phyloP scores from a whole-genome alignment of 2,329 filamentous ascomycete species.

The Microcyclospora tardicrescens region DNA sequence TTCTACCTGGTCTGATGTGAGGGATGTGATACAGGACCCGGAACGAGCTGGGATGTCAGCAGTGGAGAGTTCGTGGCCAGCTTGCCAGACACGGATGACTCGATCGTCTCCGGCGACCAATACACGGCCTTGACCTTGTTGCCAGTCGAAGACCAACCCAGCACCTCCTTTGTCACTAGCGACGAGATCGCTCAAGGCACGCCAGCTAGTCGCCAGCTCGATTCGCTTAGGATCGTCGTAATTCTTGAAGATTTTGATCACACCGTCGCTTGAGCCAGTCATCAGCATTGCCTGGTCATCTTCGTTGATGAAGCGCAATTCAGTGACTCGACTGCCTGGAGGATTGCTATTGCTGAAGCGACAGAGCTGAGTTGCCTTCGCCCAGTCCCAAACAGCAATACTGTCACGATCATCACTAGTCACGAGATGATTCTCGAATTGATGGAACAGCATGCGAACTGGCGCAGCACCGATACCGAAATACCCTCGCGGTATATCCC shows the following conservation, averaged over 20 bases:
- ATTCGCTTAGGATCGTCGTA: constrained; percentile 68
- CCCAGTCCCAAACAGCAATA: constrained; percentile 85
- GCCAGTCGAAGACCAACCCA: constrained; percentile 96
- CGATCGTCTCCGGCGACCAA: constrained; percentile 94
- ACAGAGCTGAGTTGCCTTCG: constrained; percentile 58
- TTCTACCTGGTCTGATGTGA: constrained; percentile 96
- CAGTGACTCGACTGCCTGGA: constrained; percentile 77
- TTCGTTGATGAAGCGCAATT: constrained; percentile 95
- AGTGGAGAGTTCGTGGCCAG: constrained; percentile 80
- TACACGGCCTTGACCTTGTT: constrained; percentile 88
- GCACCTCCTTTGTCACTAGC: constrained; percentile 79
- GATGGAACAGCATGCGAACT: constrained; percentile 87
- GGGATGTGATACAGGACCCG: constrained; percentile 84
- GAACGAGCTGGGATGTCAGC: constrained; percentile 90
- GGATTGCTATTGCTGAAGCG: constrained; percentile 94
- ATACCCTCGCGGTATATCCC: constrained; percentile 71
- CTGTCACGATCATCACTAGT: constrained; percentile 89
- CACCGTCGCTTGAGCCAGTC: constrained; percentile 89
- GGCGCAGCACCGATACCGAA: constrained; percentile 86
- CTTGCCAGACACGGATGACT: constrained; percentile 92
- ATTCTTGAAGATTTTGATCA: constrained; percentile 83
- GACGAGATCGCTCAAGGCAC: constrained; percentile 84
- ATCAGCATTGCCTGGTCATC: constrained; percentile 91
- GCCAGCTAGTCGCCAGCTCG: constrained; percentile 80
- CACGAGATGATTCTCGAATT: constrained; percentile 91